These are phyloP conservation scores for Pythium biforme DNA, from an alignment of 352 stramenopile species.

Conservation along the genomic window DNA sequence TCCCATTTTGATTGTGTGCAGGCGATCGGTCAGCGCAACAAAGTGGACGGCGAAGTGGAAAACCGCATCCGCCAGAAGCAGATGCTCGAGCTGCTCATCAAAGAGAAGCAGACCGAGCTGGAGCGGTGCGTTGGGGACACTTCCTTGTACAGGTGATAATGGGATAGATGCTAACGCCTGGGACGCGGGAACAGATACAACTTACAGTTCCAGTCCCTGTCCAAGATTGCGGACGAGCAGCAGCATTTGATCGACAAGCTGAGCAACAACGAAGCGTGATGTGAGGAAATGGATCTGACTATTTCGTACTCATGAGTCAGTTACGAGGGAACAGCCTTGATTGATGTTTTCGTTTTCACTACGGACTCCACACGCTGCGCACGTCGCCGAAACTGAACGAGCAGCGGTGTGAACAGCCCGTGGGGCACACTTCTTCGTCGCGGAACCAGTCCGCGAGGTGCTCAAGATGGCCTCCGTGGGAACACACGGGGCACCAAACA, in stretches of 20 bases:
- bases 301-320: neutral
- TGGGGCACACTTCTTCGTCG: slow-evolving; percentile 46
- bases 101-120: slow-evolving; percentile 80
- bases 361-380: slow-evolving; percentile 17
- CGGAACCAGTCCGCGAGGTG: slow-evolving; percentile 63
- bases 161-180: too few species aligned
- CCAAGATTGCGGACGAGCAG: slow-evolving; percentile 79
- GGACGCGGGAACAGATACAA: too few species aligned
- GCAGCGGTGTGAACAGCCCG: slow-evolving; percentile 45
- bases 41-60: slow-evolving; percentile 78
- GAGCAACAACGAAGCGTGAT: slow-evolving; percentile 83
- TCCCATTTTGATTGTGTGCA: too few species aligned
- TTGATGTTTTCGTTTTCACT: neutral
- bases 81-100: slow-evolving; percentile 77
- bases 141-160: neutral
- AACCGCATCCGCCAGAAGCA: slow-evolving; percentile 81
- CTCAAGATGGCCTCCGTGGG: slow-evolving; percentile 85
- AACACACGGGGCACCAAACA: slow-evolving; percentile 91
- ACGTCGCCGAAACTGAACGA: slow-evolving; percentile 31
- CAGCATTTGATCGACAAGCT: slow-evolving; percentile 82
- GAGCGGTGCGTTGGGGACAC: slow-evolving; percentile 43
- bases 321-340: neutral
- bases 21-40: slow-evolving; percentile 79
- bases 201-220: slow-evolving; percentile 72
- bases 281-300: neutral